These are phyloP conservation scores for Exidia glandulosa DNA, from an alignment of 768 basidiomycete genomes.

Conservation along the genomic window DNA sequence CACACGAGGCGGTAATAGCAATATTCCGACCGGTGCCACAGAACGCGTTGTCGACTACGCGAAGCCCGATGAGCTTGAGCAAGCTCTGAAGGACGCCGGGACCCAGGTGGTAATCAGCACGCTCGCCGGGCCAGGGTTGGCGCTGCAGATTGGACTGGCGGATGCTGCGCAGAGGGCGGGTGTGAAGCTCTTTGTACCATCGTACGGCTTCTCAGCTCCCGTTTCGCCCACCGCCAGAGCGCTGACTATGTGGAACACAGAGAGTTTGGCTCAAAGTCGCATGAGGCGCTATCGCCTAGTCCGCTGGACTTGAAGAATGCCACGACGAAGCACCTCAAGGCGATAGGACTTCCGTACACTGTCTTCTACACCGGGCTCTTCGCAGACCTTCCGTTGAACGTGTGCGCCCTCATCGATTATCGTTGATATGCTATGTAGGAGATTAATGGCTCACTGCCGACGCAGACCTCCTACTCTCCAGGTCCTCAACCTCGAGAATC, in stretches of 20 bases:
- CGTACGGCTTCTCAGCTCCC: neutral
- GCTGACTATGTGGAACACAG: too few relatives aligned
- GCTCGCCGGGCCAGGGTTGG: neutral
- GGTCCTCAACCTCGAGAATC: constrained; percentile 8
- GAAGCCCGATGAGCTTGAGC: neutral
- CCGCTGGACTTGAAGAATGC: too few relatives aligned
- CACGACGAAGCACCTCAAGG: neutral
- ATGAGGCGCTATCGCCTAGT: too few relatives aligned
- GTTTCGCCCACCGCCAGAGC: neutral
- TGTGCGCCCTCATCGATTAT: neutral
- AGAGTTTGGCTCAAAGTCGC: too few relatives aligned
- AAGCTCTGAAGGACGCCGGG: neutral
- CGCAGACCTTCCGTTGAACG: constrained; percentile 4
- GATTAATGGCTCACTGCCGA: too few relatives aligned
- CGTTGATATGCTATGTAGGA: constrained; percentile 1
- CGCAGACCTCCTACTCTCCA: too few relatives aligned
- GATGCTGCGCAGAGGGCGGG: constrained; percentile 14
- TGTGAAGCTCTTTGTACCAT: constrained; percentile 21
- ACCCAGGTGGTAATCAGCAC: neutral
- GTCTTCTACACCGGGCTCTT: constrained; percentile 9
- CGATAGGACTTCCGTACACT: constrained; percentile 11
- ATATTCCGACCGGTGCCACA: neutral
- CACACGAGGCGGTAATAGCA: neutral
- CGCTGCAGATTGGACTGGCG: constrained; percentile 8
- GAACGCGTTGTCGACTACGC: neutral